These are phyloP conservation scores for Teunomyces gatunensis DNA, from an alignment of 805 yeast species.

Conservation along the genomic window DNA sequence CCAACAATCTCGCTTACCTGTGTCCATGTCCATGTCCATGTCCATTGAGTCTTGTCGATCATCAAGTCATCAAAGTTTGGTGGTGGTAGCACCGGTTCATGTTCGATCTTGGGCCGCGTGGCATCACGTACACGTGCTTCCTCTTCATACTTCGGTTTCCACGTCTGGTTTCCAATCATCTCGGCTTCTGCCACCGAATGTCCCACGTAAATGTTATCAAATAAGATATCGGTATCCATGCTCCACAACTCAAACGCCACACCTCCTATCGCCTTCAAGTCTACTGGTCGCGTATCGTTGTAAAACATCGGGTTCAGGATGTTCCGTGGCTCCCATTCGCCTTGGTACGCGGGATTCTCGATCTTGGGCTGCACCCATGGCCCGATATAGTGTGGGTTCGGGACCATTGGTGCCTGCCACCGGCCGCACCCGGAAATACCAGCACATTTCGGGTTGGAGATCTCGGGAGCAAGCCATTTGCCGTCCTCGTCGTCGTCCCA, in stretches of 20 bases:
- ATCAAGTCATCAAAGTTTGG: conserved; percentile 35
- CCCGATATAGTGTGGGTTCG: conserved; percentile 72
- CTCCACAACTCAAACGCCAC: conserved; percentile 90
- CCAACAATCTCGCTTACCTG: conserved; percentile 16
- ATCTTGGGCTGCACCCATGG: conserved; percentile 71
- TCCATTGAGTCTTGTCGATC: conserved; percentile 13
- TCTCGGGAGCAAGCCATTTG: conserved; percentile 69
- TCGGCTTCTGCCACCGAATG: conserved; percentile 86
- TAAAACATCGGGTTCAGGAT: conserved; percentile 70
- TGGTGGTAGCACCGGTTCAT: conserved; percentile 47
- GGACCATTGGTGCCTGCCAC: conserved; percentile 68
- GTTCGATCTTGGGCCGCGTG: conserved; percentile 40
- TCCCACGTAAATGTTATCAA: conserved; percentile 84
- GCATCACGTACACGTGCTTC: conserved; percentile 46
- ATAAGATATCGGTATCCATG: conserved; percentile 69
- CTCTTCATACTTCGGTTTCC: conserved; percentile 48
- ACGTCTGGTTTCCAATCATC: conserved; percentile 73
- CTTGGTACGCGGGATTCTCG: conserved; percentile 73
- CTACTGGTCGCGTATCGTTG: conserved; percentile 56
- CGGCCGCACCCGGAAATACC: conserved; percentile 71
- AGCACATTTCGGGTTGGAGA: conserved; percentile 71
- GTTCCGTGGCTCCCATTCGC: conserved; percentile 69
- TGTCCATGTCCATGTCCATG: conserved; percentile 9
- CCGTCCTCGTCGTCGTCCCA: conserved; percentile 95
- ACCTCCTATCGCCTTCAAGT: conserved; percentile 67